Evolutionary conservation across 2,329 filamentous ascomycete genomes (phyloP), one percentile per base, ranked within the genome.

Genomic region (Dactylellina drechsleri): DNA sequence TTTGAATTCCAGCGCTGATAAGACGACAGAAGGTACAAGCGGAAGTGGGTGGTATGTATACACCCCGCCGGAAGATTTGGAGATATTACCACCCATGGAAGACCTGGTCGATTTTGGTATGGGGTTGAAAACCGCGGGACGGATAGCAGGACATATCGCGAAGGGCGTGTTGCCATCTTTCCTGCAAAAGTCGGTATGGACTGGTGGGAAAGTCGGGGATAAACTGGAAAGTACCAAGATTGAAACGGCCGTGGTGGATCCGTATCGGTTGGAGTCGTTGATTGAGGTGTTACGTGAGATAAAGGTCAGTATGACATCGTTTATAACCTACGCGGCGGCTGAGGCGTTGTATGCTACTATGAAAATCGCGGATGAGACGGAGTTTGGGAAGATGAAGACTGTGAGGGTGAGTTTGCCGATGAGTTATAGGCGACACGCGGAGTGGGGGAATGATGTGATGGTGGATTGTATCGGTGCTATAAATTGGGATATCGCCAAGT

Each of bases 391-490:
- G 23, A 64, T 67, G 41, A 74, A 74, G 47, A 36, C 23, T 31
- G 40, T 74, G 12, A 66, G 36, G 12, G 62, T 67, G 7, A 74
- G 70, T 49, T 49, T 74, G 23, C 70, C 70, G 28, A 59, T 74
- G 57, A 74, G 70, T 26, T 74, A 67, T 59, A 18, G 70, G 23
- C 61, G 53, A 36, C 45, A 40, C 13, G 70, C 70, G 5, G 70
- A 45, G 10, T 67, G 49, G 56, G 64, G 59, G 16, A 67, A 67
- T 26, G 76, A 78, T 2, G 78, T 80, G 13, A 78, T 83, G 47
- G 79, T 81, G 8, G 70, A 81, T 23, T 80, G 82, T 41, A 58
- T 78, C 0, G 82, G 84, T 45, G 67, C 71, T 76, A 4, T 78
- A 82, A 12, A 74, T 47, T 78, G 1, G 71, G 79, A 2, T 64